A percentile compares a stretch with the other conserved stretches of the same genome.
Conservation (phyloP, 352 stramenopile species). For the Globisporangium nunn region DNA sequence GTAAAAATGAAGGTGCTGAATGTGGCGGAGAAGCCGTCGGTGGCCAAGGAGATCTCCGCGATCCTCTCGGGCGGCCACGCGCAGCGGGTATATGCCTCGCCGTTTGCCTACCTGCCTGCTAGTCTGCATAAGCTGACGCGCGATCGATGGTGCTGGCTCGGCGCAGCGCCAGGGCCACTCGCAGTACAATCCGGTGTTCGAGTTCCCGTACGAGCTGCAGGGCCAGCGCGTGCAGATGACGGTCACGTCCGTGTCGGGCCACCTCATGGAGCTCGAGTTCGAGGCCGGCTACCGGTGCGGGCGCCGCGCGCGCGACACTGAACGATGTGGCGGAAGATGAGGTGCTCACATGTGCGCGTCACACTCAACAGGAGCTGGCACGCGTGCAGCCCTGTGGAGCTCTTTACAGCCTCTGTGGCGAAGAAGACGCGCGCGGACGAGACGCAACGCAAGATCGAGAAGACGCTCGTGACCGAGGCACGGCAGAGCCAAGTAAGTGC, state of each 20-base stretch:
- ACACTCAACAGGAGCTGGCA: constrained; percentile 84
- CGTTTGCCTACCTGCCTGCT: neutral
- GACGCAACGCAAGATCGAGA: constrained; percentile 85
- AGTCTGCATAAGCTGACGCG: neutral
- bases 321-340: neutral
- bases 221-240: constrained; percentile 86
- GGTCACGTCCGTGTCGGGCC: constrained; percentile 96
- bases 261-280: constrained; percentile 98
- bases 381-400: constrained; percentile 88
- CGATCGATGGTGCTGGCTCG: too few species aligned
- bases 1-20: constrained; percentile 88
- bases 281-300: constrained; percentile 45
- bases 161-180: constrained; percentile 57
- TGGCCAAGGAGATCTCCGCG: constrained; percentile 95
- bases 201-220: constrained; percentile 87
- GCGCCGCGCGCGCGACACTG: too few species aligned
- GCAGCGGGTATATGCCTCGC: constrained; percentile 31
- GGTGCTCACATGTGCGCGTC: neutral
- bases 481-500: constrained; percentile 74
- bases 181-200: constrained; percentile 89
- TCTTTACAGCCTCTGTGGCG: constrained; percentile 89
- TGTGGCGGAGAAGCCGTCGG: constrained; percentile 99
- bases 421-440: constrained; percentile 82
- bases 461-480: constrained; percentile 87
- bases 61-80: constrained; percentile 85